Conservation (phyloP, 345 rosid species). For the Pugionium cornutum region DNA sequence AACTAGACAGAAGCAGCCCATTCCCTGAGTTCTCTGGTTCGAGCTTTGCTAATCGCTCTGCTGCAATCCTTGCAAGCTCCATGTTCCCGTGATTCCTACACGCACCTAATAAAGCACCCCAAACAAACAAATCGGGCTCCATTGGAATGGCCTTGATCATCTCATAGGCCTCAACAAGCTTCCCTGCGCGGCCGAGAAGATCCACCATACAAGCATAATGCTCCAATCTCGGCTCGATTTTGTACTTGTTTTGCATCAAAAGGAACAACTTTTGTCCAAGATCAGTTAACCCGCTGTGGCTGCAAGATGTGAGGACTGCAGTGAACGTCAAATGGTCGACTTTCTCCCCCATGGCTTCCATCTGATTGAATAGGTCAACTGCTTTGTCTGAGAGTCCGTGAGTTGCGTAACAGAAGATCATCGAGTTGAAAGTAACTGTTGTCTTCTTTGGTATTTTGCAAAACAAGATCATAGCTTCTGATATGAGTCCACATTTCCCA, state of each 20-base stretch:
- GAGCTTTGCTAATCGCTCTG: slow-evolving; percentile 57
- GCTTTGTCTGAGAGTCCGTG: slow-evolving; percentile 75
- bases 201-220: slow-evolving; percentile 86
- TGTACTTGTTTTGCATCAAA: slow-evolving; percentile 65
- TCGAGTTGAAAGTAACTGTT: slow-evolving; percentile 76
- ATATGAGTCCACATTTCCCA: slow-evolving; percentile 67
- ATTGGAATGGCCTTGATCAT: slow-evolving; percentile 58
- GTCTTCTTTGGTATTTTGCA: slow-evolving; percentile 51
- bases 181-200: slow-evolving; percentile 81
- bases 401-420: slow-evolving; percentile 83
- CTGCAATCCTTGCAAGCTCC: slow-evolving; percentile 70
- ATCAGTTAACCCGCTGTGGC: slow-evolving; percentile 71
- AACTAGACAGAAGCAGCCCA: slow-evolving; percentile 50
- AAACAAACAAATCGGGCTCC: slow-evolving; percentile 75
- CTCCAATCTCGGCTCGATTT: slow-evolving; percentile 65
- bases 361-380: slow-evolving; percentile 57
- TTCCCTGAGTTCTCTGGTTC: slow-evolving; percentile 76
- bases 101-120: slow-evolving; percentile 93
- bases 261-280: slow-evolving; percentile 61
- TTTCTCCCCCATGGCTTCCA: slow-evolving; percentile 60
- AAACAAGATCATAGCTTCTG: slow-evolving; percentile 64
- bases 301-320: slow-evolving; percentile 78
- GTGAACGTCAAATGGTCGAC: slow-evolving; percentile 77
- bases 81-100: slow-evolving; percentile 72
- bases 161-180: slow-evolving; percentile 59